Evolutionary conservation across 345 rosid species (phyloP).

Genomic region (Eucalyptus globulus): DNA sequence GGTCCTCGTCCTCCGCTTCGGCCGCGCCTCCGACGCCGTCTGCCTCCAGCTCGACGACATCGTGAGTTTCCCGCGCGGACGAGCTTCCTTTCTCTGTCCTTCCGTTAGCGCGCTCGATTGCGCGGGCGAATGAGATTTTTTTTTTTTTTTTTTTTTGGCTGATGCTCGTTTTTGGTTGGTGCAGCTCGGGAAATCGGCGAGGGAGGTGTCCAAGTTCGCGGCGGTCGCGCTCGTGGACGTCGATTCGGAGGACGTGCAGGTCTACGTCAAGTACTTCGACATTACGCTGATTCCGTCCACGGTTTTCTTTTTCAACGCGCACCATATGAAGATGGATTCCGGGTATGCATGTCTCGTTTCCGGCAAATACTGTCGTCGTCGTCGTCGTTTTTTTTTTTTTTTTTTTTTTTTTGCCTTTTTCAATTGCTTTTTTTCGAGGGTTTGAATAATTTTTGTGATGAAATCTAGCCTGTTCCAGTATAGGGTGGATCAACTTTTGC

Average conservation of each 20-base stretch:
- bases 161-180: not conserved
- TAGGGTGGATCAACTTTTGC: not conserved
- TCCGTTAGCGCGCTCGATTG: not conserved
- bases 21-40: slow-evolving; percentile 44
- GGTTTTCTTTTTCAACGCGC: slow-evolving; percentile 87
- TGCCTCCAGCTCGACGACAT: slow-evolving; percentile 73
- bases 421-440: not conserved
- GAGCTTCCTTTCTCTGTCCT: not conserved
- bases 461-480: not conserved
- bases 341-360: slow-evolving; percentile 22
- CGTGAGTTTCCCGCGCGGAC: not conserved
- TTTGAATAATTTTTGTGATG: not conserved
- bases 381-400: not conserved
- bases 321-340: slow-evolving; percentile 94
- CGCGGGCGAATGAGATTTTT: not conserved
- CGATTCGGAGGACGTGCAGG: slow-evolving; percentile 69
- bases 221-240: slow-evolving; percentile 52
- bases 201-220: slow-evolving; percentile 64
- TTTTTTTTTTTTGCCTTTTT: not conserved
- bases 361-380: not conserved
- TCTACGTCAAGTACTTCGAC: slow-evolving; percentile 79
- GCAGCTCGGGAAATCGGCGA: slow-evolving; percentile 68
- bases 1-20: slow-evolving; percentile 88
- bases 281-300: slow-evolving; percentile 65
- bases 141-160: not conserved